Conservation (phyloP, 2,329 filamentous ascomycete genomes). For the Stachybotrys chartarum region DNA sequence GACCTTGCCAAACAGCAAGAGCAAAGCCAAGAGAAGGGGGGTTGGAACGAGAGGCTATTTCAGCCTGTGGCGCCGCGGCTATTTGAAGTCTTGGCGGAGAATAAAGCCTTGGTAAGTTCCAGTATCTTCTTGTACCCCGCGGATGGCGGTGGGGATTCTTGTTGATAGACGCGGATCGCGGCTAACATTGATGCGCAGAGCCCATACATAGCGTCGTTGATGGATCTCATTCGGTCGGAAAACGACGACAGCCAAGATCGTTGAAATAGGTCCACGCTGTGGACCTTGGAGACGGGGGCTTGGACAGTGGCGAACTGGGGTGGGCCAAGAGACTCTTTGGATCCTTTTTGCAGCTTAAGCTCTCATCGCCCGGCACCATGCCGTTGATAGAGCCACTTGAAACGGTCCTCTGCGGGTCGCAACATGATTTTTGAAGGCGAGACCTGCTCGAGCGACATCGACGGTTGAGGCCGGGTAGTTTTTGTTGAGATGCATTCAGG, state of each 20-base stretch:
- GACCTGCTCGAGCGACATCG: too few species aligned
- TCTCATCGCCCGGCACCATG: background rate
- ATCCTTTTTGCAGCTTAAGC: background rate
- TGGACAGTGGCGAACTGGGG: background rate
- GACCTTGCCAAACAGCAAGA: conserved; percentile 41
- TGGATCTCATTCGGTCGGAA: conserved; percentile 27
- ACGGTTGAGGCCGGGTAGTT: too few species aligned
- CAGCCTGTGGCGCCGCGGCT: conserved; percentile 56
- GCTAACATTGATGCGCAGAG: conserved; percentile 17
- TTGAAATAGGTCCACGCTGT: conserved; percentile 3
- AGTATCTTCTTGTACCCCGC: background rate
- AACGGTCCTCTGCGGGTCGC: too few species aligned
- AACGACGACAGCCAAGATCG: conserved; percentile 15
- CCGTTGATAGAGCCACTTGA: background rate
- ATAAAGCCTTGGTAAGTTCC: conserved; percentile 48
- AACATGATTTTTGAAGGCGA: too few species aligned
- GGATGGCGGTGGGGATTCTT: too few species aligned
- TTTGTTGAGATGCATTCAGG: too few species aligned
- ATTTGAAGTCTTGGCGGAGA: conserved; percentile 65
- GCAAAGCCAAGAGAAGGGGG: conserved; percentile 36
- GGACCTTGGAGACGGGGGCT: background rate
- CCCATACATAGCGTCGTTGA: conserved; percentile 31
- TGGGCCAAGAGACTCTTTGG: background rate
- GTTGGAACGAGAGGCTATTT: conserved; percentile 64
- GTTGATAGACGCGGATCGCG: background rate